Evolutionary conservation across 306 rosid genomes (phyloP), one percentile per base, ranked within the genome.

Genomic region (Trichosanthes truncata): DNA sequence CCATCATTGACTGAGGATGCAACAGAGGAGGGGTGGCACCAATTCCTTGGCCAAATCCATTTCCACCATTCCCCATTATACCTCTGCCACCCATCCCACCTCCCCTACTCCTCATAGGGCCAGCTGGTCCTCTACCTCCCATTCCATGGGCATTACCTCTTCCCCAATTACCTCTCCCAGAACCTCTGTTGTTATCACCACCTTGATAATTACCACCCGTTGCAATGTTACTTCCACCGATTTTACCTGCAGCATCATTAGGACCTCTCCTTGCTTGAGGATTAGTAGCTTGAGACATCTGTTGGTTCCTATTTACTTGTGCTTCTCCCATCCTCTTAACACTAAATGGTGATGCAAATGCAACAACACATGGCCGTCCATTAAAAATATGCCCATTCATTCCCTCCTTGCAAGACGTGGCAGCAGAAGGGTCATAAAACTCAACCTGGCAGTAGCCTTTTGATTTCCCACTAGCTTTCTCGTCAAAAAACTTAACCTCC

Each of bases 321-420:
- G 98, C 97, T 86, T 93, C 98, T 12, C 99, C 99, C 99, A 96
- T 93, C 79, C 89, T 89, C 92, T 96, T 96, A 40, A 96, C 96
- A 11, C 90, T 91, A 56, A 76, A 91, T 17, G 99, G 98, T 0
- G 98, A 93, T 0, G 96, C 97, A 43, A 71, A 87, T 0, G 99
- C 97, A 84, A 93, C 99, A 66, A 96, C 96, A 63, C 98, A 96
- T 0, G 94, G 96, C 11, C 99, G 84, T 9, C 98, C 99, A 78
- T 96, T 96, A 80, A 96, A 96, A 75, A 81, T 2, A 80, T 90
- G 89, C 0, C 97, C 99, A 76, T 91, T 82, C 99, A 96, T 91
- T 25, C 93, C 98, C 33, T 96, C 99, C 89, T 96, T 96, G 84
- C 98, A 96, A 31, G 89, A 74, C 2, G 93, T 82, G 0, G 98